Evolutionary conservation across 2,329 filamentous ascomycete species (phyloP).

Genomic region (Monosporascus sp.): DNA sequence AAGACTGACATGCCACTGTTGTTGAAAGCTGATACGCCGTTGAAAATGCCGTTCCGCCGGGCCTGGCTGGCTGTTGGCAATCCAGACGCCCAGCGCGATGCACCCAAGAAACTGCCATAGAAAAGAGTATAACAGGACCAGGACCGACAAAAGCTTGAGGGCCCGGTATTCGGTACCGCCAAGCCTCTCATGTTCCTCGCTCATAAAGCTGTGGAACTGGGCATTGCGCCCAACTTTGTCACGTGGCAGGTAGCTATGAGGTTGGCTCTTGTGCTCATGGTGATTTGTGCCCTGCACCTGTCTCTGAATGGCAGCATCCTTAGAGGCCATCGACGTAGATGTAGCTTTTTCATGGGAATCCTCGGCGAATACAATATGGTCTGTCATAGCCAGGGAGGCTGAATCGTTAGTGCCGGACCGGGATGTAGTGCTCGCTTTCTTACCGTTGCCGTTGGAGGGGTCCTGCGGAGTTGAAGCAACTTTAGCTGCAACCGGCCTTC

Average conservation of each 20-base stretch:
- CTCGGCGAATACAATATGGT: slow-evolving; percentile 20
- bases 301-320: slow-evolving; percentile 9
- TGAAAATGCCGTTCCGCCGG: too few species aligned
- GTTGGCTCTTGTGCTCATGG: slow-evolving; percentile 1
- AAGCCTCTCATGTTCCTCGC: slow-evolving; percentile 37
- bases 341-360: slow-evolving; percentile 5
- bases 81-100: too few species aligned
- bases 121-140: slow-evolving; percentile 57
- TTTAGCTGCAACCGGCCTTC: slow-evolving; percentile 11
- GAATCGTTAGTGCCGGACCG: not conserved
- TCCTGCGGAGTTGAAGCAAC: slow-evolving; percentile 7
- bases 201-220: slow-evolving; percentile 21
- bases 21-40: too few species aligned
- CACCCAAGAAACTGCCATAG: too few species aligned
- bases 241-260: slow-evolving; percentile 27
- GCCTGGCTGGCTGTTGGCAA: too few species aligned
- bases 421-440: not conserved
- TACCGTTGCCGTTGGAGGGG: not conserved
- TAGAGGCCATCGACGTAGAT: slow-evolving; percentile 14
- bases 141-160: slow-evolving; percentile 49
- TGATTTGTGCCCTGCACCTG: slow-evolving; percentile 8
- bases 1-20: too few species aligned
- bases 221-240: slow-evolving; percentile 31
- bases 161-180: slow-evolving; percentile 62
- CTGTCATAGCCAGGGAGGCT: slow-evolving; percentile 2